phyloP scores from a whole-genome alignment of 1,139 yeast genomes.

The Blastobotrys apis region DNA sequence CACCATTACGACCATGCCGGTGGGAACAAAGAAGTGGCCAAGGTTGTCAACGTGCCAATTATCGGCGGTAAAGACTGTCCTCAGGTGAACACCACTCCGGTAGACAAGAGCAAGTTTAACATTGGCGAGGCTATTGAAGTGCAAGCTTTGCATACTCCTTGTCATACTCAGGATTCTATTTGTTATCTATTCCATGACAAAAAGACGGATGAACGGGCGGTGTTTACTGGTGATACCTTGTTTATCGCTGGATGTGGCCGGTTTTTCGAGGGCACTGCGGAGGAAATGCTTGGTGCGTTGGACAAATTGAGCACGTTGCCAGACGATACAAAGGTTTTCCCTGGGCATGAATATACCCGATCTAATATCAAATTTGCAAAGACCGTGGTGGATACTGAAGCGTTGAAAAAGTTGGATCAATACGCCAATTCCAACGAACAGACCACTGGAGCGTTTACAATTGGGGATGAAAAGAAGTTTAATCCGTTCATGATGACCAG shows the following conservation, averaged over 20 bases:
- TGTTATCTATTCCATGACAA: constrained; percentile 74
- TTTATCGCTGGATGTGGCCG: constrained; percentile 96
- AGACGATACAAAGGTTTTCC: constrained; percentile 62
- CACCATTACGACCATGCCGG: constrained; percentile 95
- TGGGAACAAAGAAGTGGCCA: constrained; percentile 51
- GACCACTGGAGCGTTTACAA: constrained; percentile 81
- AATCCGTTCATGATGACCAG: constrained; percentile 85
- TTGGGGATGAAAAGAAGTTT: constrained; percentile 72
- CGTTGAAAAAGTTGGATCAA: constrained; percentile 51
- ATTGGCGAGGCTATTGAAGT: constrained; percentile 62
- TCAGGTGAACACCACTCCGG: constrained; percentile 61
- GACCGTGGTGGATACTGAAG: constrained; percentile 52
- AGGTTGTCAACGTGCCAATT: constrained; percentile 54
- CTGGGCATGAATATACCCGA: constrained; percentile 95
- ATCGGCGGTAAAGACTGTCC: constrained; percentile 85
- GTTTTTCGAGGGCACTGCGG: constrained; percentile 86
- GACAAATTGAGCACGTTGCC: constrained; percentile 60
- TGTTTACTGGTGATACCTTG: constrained; percentile 93
- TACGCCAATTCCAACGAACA: constrained; percentile 54
- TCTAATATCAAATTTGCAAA: constrained; percentile 74
- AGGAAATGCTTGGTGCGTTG: constrained; percentile 72
- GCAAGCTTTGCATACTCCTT: constrained; percentile 89
- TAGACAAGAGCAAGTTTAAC: constrained; percentile 42
- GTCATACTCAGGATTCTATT: constrained; percentile 94
- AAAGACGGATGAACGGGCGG: constrained; percentile 59